phyloP scores from a whole-genome alignment of 202 grass and related monocot species.

The Dendrocalamus latiflorus region DNA sequence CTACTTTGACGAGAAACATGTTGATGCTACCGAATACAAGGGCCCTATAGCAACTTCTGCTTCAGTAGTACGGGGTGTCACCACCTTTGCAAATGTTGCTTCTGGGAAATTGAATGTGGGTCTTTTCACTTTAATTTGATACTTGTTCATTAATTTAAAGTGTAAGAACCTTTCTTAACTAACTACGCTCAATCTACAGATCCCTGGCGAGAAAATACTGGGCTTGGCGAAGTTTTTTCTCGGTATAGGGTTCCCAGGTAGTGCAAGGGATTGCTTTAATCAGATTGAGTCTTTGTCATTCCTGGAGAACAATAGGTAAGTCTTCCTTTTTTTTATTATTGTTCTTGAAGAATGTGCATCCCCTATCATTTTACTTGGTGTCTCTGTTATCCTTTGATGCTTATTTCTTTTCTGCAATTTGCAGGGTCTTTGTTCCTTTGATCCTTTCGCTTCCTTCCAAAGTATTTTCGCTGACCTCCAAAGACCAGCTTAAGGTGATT shows the following conservation, averaged over 20 bases:
- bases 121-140: background rate
- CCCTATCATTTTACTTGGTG: background rate
- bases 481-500: conserved; percentile 92
- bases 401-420: conserved; percentile 33
- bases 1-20: conserved; percentile 94
- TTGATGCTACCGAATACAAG: conserved; percentile 78
- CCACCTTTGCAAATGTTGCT: conserved; percentile 57
- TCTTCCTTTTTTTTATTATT: conserved; percentile 6
- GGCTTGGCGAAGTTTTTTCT: conserved; percentile 94
- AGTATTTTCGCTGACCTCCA: conserved; percentile 83
- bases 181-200: conserved; percentile 42
- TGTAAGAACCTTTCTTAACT: conserved; percentile 10
- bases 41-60: conserved; percentile 81
- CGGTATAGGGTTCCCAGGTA: conserved; percentile 81
- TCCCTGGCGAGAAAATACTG: conserved; percentile 73
- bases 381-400: background rate
- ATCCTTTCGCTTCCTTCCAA: conserved; percentile 87
- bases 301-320: conserved; percentile 85
- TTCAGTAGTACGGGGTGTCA: conserved; percentile 75
- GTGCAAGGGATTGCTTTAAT: conserved; percentile 84
- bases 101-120: conserved; percentile 83
- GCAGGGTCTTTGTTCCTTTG: conserved; percentile 75
- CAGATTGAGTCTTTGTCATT: conserved; percentile 80
- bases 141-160: conserved; percentile 12
- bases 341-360: background rate